Evolutionary conservation across 2,329 filamentous ascomycete species (phyloP), one percentile per base, ranked within the genome.

Genomic region (Neonectria sp.): DNA sequence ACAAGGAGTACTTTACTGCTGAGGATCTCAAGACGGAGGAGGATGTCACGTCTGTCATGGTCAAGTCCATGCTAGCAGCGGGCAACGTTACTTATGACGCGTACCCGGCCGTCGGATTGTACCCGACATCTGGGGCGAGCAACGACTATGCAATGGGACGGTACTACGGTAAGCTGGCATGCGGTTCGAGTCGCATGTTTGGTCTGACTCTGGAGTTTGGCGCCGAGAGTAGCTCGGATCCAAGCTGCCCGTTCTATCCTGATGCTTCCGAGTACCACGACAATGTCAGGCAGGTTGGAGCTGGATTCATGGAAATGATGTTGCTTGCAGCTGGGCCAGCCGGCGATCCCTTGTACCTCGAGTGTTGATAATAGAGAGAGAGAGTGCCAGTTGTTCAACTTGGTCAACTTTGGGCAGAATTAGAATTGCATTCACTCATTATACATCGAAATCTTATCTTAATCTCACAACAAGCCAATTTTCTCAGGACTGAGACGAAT

Each of bases 1-100:
- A 88, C 75, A 79, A 79, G 58, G 85, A 87, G 76, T 88, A 84
- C 72, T 77, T 84, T 13, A 48, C 21, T 9, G 45, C 45, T 13
- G 21, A 48, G 11, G 45, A 48, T 15, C 45, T 48, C 45, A 48
- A 48, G 45, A 48, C 45, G 8, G 45, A 48, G 45, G 45, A 48
- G 21, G 45, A 48, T 12, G 45, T 48, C 21, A 48, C 45, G 21
- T 48, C 45, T 25, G 21, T 48, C 21, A 48, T 48, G 45, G 21
- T 48, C 45, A 48, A 48, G 21, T 24, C 45, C 45, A 48, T 48
- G 45, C 45, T 48, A 9, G 45, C 45, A 7, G 45, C 45, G 13
- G 45, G 45, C 45, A 25, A 24, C 13, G 45, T 48, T 6, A 11
- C 21, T 15, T 48, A 48, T 15, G 45, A 48, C 21, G 45, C 45